phyloP scores from a whole-genome alignment of 352 stramenopile species.

The Globisporangium rhizosaccharum region DNA sequence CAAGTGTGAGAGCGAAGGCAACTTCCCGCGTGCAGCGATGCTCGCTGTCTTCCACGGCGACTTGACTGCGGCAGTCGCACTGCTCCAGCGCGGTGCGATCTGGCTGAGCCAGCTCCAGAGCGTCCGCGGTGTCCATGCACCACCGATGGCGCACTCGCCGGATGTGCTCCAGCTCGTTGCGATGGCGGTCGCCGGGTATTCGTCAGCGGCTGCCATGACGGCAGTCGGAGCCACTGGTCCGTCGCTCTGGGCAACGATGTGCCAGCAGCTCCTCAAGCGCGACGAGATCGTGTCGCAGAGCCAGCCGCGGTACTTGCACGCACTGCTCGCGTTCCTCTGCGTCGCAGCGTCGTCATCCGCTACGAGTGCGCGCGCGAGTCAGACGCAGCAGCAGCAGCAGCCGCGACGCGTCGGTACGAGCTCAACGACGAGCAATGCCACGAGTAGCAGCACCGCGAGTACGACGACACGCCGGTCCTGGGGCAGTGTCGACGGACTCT shows the following conservation, averaged over 20 bases:
- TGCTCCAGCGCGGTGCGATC: slow-evolving; percentile 68
- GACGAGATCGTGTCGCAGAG: slow-evolving; percentile 60
- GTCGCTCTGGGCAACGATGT: slow-evolving; percentile 75
- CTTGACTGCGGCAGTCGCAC: slow-evolving; percentile 50
- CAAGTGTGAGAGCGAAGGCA: slow-evolving; percentile 53
- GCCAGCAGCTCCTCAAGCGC: slow-evolving; percentile 68
- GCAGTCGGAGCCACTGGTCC: slow-evolving; percentile 8
- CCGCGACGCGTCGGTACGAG: slow-evolving; percentile 21
- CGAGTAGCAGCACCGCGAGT: background rate
- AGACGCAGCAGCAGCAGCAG: slow-evolving; percentile 22
- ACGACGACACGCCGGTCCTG: slow-evolving; percentile 32
- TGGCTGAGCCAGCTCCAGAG: slow-evolving; percentile 57
- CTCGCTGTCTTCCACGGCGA: slow-evolving; percentile 85
- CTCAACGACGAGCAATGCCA: background rate
- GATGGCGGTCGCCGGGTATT: slow-evolving; percentile 84
- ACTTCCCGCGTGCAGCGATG: slow-evolving; percentile 62
- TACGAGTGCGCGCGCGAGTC: slow-evolving; percentile 19
- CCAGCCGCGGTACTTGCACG: slow-evolving; percentile 77
- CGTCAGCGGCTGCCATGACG: slow-evolving; percentile 24
- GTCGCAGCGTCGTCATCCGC: slow-evolving; percentile 30
- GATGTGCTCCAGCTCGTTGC: slow-evolving; percentile 86
- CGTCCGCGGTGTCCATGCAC: slow-evolving; percentile 14
- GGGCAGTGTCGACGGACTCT: slow-evolving; percentile 58
- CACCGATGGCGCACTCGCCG: slow-evolving; percentile 35
- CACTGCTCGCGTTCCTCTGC: slow-evolving; percentile 72